Percentiles rank a stretch among this genome's conserved stretches.
These are phyloP conservation scores for Dissophora ornata DNA, from an alignment of 192 early-diverging fungal species.

Conservation along the genomic window DNA sequence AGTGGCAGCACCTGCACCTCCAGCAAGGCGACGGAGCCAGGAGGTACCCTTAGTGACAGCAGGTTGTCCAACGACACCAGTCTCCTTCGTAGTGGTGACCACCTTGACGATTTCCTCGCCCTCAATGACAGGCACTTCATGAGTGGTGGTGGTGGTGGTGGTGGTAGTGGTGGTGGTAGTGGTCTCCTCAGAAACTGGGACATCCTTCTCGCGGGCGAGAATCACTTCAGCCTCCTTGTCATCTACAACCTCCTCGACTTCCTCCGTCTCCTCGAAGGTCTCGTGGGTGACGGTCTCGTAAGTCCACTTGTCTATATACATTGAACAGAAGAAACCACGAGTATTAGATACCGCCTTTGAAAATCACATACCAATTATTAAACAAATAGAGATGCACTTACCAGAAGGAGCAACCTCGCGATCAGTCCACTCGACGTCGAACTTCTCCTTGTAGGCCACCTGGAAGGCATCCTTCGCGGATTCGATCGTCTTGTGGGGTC, in stretches of 20 bases:
- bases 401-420: no score
- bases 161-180: not conserved
- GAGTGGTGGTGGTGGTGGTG: slow-evolving; percentile 7
- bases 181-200: not conserved
- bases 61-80: slow-evolving; percentile 23
- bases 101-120: slow-evolving; percentile 21
- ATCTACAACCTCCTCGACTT: slow-evolving; percentile 25
- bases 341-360: no score
- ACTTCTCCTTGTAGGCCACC: slow-evolving; percentile 24
- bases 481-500: slow-evolving; percentile 27
- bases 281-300: slow-evolving; percentile 25
- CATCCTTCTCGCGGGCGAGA: slow-evolving; percentile 14
- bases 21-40: slow-evolving; percentile 22
- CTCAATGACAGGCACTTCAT: not conserved
- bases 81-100: slow-evolving; percentile 16
- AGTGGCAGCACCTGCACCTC: slow-evolving; percentile 19
- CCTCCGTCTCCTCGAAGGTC: slow-evolving; percentile 22
- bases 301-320: slow-evolving; percentile 5
- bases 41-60: slow-evolving; percentile 31
- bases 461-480: no score
- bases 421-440: slow-evolving; percentile 26
- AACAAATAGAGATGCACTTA: not conserved
- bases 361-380: not conserved
- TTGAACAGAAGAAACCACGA: slow-evolving; percentile 1
- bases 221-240: slow-evolving; percentile 11